Conservation (phyloP, 208 protist species). For the Phytomonas serpens region DNA sequence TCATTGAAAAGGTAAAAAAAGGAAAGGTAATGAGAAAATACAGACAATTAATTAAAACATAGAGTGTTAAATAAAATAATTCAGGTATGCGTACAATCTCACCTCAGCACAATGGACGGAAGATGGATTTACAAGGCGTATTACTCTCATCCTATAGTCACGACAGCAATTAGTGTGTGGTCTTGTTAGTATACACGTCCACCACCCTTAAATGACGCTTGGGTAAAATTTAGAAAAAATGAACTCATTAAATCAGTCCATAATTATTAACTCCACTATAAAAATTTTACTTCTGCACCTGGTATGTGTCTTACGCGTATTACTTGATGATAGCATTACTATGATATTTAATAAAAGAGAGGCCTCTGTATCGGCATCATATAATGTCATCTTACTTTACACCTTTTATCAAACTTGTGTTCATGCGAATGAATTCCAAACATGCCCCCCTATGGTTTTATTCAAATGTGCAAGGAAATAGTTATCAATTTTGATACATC, state of each 20-base stretch:
- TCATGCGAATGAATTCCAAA: neutral
- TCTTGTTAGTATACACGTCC: neutral
- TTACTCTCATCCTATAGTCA: neutral
- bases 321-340: neutral
- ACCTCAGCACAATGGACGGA: neutral
- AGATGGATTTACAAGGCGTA: neutral
- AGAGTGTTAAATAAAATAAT: neutral
- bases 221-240: neutral
- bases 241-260: neutral
- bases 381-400: neutral
- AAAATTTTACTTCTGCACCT: neutral
- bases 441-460: neutral
- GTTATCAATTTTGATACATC: conserved; percentile 2
- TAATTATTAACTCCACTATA: neutral
- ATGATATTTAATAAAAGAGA: neutral
- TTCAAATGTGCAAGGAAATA: conserved; percentile 4
- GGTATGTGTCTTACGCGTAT: neutral
- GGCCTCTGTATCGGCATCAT: neutral
- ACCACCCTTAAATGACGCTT: neutral
- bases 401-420: neutral
- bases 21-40: neutral
- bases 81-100: neutral
- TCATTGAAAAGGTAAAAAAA: neutral
- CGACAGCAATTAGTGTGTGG: neutral
- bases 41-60: neutral